Conservation (phyloP, 169 alveolate species). For the Plasmodium yoelii region DNA sequence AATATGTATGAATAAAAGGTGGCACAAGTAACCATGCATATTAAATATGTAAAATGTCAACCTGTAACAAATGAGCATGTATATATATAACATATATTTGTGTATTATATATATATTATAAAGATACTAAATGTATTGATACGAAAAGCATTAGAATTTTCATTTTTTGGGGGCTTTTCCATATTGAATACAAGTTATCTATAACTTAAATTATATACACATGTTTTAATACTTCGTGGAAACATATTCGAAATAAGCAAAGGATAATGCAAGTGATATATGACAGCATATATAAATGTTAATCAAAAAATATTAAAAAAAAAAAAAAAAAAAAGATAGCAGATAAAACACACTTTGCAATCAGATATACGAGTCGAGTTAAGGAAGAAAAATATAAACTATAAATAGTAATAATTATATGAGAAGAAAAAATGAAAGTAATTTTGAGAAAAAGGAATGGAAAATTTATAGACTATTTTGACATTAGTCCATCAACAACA, state of each 20-base stretch:
- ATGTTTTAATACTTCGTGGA: neutral
- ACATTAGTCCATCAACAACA: constrained; percentile 81
- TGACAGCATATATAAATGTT: constrained; percentile 27
- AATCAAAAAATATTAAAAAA: constrained; percentile 13
- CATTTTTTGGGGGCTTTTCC: neutral
- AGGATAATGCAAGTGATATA: constrained; percentile 35
- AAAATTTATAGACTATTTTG: constrained; percentile 83
- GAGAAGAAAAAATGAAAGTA: constrained; percentile 77
- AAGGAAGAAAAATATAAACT: neutral
- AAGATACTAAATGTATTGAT: too few relatives aligned
- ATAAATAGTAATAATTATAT: neutral
- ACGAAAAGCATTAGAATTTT: too few relatives aligned
- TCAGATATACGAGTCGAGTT: neutral
- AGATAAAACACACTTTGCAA: neutral
- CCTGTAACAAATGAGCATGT: neutral
- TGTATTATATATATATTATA: neutral
- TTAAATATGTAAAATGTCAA: neutral
- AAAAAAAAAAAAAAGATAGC: constrained; percentile 3
- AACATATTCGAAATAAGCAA: neutral
- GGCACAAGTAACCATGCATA: too few relatives aligned
- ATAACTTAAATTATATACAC: neutral
- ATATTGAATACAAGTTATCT: neutral
- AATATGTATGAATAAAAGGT: too few relatives aligned
- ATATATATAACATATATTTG: neutral
- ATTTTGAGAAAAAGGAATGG: constrained; percentile 82